Evolutionary conservation across 2,329 filamentous ascomycete species (phyloP).

Genomic region (Aspergillus luchuensis): DNA sequence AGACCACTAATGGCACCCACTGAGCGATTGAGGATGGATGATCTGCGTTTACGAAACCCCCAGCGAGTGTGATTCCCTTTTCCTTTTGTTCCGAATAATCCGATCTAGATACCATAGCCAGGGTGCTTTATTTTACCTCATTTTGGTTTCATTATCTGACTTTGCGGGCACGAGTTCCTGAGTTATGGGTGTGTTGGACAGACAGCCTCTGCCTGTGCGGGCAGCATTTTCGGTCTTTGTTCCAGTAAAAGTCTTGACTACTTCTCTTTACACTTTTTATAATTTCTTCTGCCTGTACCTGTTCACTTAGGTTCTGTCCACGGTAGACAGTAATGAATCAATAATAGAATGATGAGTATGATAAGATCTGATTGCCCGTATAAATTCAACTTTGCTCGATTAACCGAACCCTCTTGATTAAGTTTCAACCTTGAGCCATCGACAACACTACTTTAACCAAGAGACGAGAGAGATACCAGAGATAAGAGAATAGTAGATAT

Average conservation of each 20-base stretch:
- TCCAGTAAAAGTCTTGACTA: background rate
- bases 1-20: slow-evolving; percentile 31
- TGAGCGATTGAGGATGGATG: slow-evolving; percentile 18
- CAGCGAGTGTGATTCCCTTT: slow-evolving; percentile 13
- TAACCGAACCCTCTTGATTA: background rate
- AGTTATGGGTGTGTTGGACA: background rate
- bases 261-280: slow-evolving; percentile 5
- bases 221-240: background rate
- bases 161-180: background rate
- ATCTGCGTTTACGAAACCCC: background rate
- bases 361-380: background rate
- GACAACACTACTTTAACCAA: slow-evolving; percentile 5
- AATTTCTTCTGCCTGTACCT: slow-evolving; percentile 1
- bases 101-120: slow-evolving; percentile 26
- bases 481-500: slow-evolving; percentile 7
- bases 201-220: background rate
- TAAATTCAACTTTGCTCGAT: background rate
- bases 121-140: slow-evolving; percentile 11
- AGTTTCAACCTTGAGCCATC: background rate
- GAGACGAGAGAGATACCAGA: slow-evolving; percentile 4
- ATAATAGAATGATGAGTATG: background rate
- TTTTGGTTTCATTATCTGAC: slow-evolving; percentile 6
- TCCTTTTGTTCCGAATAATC: slow-evolving; percentile 16
- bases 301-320: background rate
- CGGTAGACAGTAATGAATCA: background rate